phyloP scores from a whole-genome alignment of 345 rosid species.

The Firmiana major region DNA sequence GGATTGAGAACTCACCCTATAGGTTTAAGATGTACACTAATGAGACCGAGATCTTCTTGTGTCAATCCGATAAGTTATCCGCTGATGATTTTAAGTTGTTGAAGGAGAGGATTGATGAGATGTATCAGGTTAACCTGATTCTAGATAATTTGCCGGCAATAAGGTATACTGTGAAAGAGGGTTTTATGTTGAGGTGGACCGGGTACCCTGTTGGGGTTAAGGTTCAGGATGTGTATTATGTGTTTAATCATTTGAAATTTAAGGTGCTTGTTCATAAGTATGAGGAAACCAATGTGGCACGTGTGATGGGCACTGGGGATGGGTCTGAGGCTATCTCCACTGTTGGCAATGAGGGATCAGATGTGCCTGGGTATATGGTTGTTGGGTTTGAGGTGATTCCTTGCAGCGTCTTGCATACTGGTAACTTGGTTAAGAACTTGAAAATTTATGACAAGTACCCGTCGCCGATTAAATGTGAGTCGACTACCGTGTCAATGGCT shows the following conservation, averaged over 20 bases:
- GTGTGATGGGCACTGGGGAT: constrained; percentile 71
- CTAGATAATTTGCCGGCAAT: constrained; percentile 71
- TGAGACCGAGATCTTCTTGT: constrained; percentile 46
- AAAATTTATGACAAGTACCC: constrained; percentile 51
- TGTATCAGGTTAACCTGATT: constrained; percentile 77
- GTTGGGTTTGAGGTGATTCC: constrained; percentile 81
- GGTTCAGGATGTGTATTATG: constrained; percentile 57
- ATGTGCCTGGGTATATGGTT: constrained; percentile 57
- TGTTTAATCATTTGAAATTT: constrained; percentile 70
- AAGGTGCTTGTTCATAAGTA: constrained; percentile 71
- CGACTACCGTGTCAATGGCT: constrained; percentile 51
- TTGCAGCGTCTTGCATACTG: constrained; percentile 50
- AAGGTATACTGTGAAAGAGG: constrained; percentile 54
- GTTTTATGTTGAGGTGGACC: constrained; percentile 58
- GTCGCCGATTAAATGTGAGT: constrained; percentile 56
- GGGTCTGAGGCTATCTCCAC: constrained; percentile 54
- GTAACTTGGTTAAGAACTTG: constrained; percentile 43
- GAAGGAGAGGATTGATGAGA: constrained; percentile 71
- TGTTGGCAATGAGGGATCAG: constrained; percentile 30
- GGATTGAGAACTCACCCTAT: constrained; percentile 73
- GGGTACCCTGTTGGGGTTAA: constrained; percentile 66
- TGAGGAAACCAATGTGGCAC: constrained; percentile 59
- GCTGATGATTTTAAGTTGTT: constrained; percentile 49
- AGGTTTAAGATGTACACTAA: constrained; percentile 57
- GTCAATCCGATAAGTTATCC: constrained; percentile 42